Evolutionary conservation across 306 rosid genomes (phyloP).

Genomic region (Arachis hypogaea): DNA sequence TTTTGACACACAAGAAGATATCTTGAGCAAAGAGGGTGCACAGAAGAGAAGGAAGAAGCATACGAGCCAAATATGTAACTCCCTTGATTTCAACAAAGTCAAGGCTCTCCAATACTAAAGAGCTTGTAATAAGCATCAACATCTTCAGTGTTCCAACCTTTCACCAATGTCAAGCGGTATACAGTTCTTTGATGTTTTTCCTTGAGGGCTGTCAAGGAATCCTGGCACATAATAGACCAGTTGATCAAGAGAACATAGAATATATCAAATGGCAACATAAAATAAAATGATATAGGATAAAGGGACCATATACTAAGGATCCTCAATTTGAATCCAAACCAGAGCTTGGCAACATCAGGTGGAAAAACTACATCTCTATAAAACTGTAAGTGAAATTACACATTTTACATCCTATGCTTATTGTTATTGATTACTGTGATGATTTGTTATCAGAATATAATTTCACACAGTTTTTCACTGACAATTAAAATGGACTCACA

Average conservation of each 20-base stretch:
- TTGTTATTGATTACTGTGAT: not conserved
- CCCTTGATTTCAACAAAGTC: conserved; percentile 98
- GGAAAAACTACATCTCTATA: not conserved
- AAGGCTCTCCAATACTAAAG: conserved; percentile 76
- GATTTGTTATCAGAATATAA: not conserved
- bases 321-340: not conserved
- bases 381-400: not conserved
- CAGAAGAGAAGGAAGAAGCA: conserved; percentile 36
- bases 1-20: conserved; percentile 10
- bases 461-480: conserved; percentile 14
- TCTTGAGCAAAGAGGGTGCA: conserved; percentile 2
- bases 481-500: conserved; percentile 53
- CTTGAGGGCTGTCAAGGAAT: conserved; percentile 80
- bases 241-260: conserved; percentile 24
- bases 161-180: conserved; percentile 91
- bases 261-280: conserved; percentile 20
- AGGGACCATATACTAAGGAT: conserved; percentile 11
- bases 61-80: conserved; percentile 97
- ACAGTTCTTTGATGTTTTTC: conserved; percentile 97
- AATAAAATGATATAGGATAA: conserved; percentile 24
- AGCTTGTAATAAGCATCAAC: conserved; percentile 85
- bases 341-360: conserved; percentile 1
- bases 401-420: not conserved
- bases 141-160: conserved; percentile 96
- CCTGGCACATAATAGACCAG: conserved; percentile 53